A percentile compares a stretch with the other conserved stretches of the same genome.
Conservation (phyloP, 495 filamentous ascomycete genomes). For the Aspergillus sclerotiicarbonarius region DNA sequence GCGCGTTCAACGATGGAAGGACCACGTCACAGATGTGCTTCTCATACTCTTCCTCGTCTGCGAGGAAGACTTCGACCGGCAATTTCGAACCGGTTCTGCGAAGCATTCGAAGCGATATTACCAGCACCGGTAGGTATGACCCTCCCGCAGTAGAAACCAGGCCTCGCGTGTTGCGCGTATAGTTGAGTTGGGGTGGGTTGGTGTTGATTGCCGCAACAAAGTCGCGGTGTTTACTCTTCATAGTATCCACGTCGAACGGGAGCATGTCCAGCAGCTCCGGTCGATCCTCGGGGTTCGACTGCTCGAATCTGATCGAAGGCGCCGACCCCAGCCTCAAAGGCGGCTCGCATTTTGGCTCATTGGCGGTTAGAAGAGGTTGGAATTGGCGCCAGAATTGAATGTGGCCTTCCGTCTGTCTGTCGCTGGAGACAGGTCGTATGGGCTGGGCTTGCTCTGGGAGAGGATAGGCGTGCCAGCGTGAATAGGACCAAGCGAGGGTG, state of each 20-base stretch:
- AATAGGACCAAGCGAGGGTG: slow-evolving; percentile 14
- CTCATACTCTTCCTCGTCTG: slow-evolving; percentile 44
- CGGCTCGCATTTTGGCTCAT: slow-evolving; percentile 22
- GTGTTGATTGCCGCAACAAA: slow-evolving; percentile 37
- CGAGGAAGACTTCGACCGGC: slow-evolving; percentile 55
- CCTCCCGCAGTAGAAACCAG: slow-evolving; percentile 43
- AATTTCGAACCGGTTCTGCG: slow-evolving; percentile 50
- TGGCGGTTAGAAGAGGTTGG: slow-evolving; percentile 20
- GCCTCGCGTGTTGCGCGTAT: slow-evolving; percentile 36
- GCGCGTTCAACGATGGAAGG: slow-evolving; percentile 47
- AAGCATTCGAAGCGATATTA: slow-evolving; percentile 52
- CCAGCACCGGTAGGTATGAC: slow-evolving; percentile 37
- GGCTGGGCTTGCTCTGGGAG: slow-evolving; percentile 4
- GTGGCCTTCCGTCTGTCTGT: slow-evolving; percentile 14
- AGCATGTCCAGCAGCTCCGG: slow-evolving; percentile 34
- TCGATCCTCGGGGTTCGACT: slow-evolving; percentile 20
- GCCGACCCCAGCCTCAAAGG: slow-evolving; percentile 22
- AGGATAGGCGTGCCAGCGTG: slow-evolving; percentile 11
- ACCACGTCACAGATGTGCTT: slow-evolving; percentile 45
- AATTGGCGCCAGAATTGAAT: slow-evolving; percentile 29
- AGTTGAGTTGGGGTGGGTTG: slow-evolving; percentile 36
- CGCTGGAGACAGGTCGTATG: not conserved
- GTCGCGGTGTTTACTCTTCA: slow-evolving; percentile 31
- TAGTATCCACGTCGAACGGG: slow-evolving; percentile 25
- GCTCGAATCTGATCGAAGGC: slow-evolving; percentile 25